A percentile compares a stretch with the other conserved stretches of the same genome.
phyloP scores from a whole-genome alignment of 139 green algal genomes.

The Chlorella sorokiniana region DNA sequence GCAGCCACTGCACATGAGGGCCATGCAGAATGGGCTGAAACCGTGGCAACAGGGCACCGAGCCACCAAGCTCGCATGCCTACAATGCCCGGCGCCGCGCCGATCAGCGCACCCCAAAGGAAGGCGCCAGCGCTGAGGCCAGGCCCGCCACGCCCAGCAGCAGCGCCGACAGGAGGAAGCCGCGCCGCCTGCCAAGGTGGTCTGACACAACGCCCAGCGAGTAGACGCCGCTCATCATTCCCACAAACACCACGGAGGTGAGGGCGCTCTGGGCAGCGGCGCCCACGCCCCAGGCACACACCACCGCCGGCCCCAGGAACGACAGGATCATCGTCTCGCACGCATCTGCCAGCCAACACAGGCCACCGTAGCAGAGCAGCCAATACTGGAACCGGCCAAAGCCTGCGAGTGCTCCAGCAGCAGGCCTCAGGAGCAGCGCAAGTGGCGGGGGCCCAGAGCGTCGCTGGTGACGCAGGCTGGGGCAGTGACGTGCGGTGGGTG shows the following conservation, averaged over 20 bases:
- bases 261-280: constrained; percentile 49
- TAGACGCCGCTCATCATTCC: constrained; percentile 79
- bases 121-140: constrained; percentile 59
- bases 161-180: constrained; percentile 61
- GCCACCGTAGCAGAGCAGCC: constrained; percentile 68
- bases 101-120: constrained; percentile 47
- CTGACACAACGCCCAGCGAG: constrained; percentile 65
- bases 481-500: not conserved
- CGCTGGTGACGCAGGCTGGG: not conserved
- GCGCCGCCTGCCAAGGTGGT: constrained; percentile 55
- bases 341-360: constrained; percentile 82
- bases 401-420: constrained; percentile 55
- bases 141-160: constrained; percentile 57
- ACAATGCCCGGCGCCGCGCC: not conserved
- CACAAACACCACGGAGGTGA: constrained; percentile 73
- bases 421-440: not conserved
- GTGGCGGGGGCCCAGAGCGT: not conserved
- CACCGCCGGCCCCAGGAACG: constrained; percentile 75
- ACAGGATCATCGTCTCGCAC: constrained; percentile 88
- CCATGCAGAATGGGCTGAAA: too few species aligned
- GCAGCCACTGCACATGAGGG: constrained; percentile 39
- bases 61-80: too few species aligned
- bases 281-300: constrained; percentile 68
- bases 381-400: constrained; percentile 68
- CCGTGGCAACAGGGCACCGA: too few species aligned